Percentiles rank a stretch among this genome's conserved stretches.
These are phyloP conservation scores for Hanseniaspora thailandica DNA, from an alignment of 805 yeast genomes.

Conservation along the genomic window DNA sequence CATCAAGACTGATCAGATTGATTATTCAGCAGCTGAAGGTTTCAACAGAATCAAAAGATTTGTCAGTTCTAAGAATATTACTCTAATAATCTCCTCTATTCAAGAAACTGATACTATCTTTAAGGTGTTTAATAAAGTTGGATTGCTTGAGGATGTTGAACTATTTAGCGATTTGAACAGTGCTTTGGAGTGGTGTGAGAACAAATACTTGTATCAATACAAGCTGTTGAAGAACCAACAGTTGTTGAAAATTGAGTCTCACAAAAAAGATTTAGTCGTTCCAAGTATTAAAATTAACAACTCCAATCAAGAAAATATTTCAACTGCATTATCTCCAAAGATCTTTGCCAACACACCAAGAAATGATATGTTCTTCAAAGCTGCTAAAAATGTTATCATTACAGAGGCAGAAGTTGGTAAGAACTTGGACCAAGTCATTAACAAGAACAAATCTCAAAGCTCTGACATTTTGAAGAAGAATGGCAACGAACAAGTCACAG, in stretches of 20 bases:
- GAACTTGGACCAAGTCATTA: constrained; percentile 17
- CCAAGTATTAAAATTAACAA: neutral
- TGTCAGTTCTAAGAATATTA: constrained; percentile 54
- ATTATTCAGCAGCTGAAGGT: constrained; percentile 93
- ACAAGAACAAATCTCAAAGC: constrained; percentile 4
- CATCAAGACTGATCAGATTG: constrained; percentile 59
- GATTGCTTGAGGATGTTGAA: constrained; percentile 50
- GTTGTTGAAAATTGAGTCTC: too few relatives aligned
- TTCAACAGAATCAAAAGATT: constrained; percentile 76
- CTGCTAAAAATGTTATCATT: constrained; percentile 29
- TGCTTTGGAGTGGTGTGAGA: constrained; percentile 95
- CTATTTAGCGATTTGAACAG: constrained; percentile 70
- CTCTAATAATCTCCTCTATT: constrained; percentile 69
- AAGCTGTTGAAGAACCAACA: constrained; percentile 27
- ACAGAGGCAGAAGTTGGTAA: constrained; percentile 25
- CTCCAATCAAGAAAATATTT: neutral
- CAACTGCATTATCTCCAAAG: neutral
- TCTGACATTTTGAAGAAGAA: neutral
- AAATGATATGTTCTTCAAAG: constrained; percentile 32
- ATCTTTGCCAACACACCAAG: constrained; percentile 29
- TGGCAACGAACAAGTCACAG: neutral
- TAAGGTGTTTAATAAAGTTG: constrained; percentile 68
- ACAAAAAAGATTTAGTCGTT: neutral
- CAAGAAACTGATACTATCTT: constrained; percentile 53
- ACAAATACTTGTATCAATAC: constrained; percentile 51